Conservation (phyloP, 768 basidiomycete species). For the Artomyces pyxidatus region DNA sequence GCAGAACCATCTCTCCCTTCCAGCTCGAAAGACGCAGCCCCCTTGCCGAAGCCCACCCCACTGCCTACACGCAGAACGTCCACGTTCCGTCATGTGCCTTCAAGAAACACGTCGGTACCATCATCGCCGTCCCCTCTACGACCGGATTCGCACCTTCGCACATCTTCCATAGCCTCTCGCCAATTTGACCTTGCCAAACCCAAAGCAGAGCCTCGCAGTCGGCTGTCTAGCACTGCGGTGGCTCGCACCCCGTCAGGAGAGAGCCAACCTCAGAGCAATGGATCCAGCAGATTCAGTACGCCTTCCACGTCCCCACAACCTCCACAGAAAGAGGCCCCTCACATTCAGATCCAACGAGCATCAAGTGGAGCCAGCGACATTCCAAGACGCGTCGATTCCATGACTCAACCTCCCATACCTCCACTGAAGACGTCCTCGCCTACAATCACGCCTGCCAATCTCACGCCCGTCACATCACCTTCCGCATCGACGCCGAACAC, state of each 20-base stretch:
- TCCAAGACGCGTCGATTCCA: neutral
- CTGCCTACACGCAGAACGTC: conserved; percentile 30
- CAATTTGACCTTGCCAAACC: conserved; percentile 8
- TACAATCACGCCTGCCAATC: conserved; percentile 13
- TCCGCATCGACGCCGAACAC: conserved; percentile 8
- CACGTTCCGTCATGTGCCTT: conserved; percentile 46
- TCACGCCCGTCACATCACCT: conserved; percentile 16
- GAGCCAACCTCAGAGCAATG: neutral
- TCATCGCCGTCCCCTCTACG: conserved; percentile 30
- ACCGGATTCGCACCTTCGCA: conserved; percentile 16
- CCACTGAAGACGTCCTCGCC: conserved; percentile 12
- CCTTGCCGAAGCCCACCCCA: no score
- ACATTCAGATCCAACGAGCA: neutral
- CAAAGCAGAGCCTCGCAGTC: conserved; percentile 12
- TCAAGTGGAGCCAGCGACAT: no score
- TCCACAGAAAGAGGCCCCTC: neutral
- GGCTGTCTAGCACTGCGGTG: conserved; percentile 14
- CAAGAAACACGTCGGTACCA: conserved; percentile 21
- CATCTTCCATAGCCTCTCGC: conserved; percentile 15
- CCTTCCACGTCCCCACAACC: neutral
- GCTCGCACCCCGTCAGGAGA: neutral
- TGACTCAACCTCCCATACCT: neutral
- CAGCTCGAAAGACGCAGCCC: neutral
- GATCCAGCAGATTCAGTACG: neutral
- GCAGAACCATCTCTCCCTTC: neutral